Conservation (phyloP, 352 stramenopile species). For the Globisporangium nagaii region DNA sequence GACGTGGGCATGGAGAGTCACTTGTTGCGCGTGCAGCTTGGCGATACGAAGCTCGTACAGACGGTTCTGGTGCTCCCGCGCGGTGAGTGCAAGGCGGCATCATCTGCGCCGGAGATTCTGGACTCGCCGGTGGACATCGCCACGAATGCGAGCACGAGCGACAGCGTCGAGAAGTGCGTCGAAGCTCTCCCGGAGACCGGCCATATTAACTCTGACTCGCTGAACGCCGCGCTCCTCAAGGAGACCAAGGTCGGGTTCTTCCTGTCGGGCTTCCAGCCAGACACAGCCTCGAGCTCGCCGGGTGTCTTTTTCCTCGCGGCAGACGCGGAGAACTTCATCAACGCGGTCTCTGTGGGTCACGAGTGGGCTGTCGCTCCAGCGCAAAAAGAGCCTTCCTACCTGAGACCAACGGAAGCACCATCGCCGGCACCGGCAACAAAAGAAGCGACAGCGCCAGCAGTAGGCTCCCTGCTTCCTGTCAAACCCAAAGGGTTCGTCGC, state of each 20-base stretch:
- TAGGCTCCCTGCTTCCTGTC: too few species aligned
- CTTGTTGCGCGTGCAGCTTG: not conserved
- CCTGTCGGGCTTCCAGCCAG: not conserved
- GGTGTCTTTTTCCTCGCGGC: not conserved
- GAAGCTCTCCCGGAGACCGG: too few species aligned
- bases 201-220: too few species aligned
- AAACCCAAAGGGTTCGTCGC: slow-evolving; percentile 1
- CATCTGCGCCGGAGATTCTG: too few species aligned
- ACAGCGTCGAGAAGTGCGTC: too few species aligned
- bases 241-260: not conserved
- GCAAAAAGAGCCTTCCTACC: too few species aligned
- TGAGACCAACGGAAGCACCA: not conserved
- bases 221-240: slow-evolving; percentile 1
- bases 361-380: too few species aligned
- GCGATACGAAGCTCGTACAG: not conserved
- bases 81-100: not conserved
- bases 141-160: too few species aligned
- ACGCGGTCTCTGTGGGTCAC: not conserved
- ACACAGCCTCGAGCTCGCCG: not conserved
- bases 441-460: too few species aligned
- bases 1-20: too few species aligned
- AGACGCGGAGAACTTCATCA: not conserved
- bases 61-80: not conserved
- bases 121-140: too few species aligned
- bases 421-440: not conserved